These are phyloP conservation scores for Thuja plicata DNA, from an alignment of 83 land plant species.

Conservation along the genomic window DNA sequence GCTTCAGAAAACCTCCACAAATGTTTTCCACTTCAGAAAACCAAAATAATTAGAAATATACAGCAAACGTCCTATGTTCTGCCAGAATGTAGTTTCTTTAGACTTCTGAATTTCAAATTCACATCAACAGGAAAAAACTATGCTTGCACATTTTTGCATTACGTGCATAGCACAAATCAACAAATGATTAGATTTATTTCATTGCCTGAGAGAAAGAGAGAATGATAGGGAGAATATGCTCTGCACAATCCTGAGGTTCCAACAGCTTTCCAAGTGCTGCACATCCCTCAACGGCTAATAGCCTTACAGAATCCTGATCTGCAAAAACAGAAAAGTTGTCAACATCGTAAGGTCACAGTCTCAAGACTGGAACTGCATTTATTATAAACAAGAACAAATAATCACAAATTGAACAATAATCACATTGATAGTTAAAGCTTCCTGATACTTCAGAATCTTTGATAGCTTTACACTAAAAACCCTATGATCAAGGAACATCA, in stretches of 20 bases:
- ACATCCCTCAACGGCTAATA: constrained; percentile 96
- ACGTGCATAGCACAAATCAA: neutral
- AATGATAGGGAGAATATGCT: constrained; percentile 84
- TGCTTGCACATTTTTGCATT: neutral
- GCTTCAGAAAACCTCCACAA: neutral
- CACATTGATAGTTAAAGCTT: neutral
- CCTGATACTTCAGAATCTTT: neutral
- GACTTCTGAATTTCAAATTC: neutral
- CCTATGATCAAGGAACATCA: neutral
- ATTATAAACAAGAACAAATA: neutral
- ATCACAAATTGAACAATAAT: neutral
- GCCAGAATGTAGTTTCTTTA: neutral
- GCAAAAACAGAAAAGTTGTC: constrained; percentile 14
- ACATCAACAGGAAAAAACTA: neutral
- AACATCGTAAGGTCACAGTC: neutral
- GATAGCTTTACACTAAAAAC: neutral
- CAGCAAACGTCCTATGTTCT: neutral
- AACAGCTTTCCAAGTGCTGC: constrained; percentile 91
- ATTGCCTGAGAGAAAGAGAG: constrained; percentile 83
- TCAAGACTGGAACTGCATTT: neutral
- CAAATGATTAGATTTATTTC: neutral
- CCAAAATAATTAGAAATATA: neutral
- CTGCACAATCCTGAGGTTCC: constrained; percentile 85
- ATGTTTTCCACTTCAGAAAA: neutral
- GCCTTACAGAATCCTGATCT: constrained; percentile 96